Conservation (phyloP, 1,284 basidiomycete genomes). For the Taiwanofungus camphoratus region DNA sequence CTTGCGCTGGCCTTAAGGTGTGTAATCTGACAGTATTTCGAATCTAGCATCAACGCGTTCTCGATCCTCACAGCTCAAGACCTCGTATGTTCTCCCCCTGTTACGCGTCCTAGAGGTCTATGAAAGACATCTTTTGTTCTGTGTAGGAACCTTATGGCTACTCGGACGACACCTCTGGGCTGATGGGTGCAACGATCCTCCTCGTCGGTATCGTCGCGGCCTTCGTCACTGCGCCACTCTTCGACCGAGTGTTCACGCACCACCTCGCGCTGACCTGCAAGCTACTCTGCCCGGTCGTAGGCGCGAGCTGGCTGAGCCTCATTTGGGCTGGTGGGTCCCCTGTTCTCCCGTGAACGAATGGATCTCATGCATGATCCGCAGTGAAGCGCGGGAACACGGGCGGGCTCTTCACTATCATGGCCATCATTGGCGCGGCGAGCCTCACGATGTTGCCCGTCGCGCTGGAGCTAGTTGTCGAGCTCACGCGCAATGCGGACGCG, state of each 20-base stretch:
- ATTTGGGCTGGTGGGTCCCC: slow-evolving; percentile 65
- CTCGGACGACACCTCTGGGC: slow-evolving; percentile 52
- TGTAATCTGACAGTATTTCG: neutral
- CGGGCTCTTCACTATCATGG: slow-evolving; percentile 59
- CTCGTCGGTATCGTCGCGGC: slow-evolving; percentile 66
- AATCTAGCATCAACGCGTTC: slow-evolving; percentile 39
- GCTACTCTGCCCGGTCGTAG: slow-evolving; percentile 54
- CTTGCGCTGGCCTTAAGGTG: neutral
- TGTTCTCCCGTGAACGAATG: too few species aligned
- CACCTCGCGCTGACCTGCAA: slow-evolving; percentile 58
- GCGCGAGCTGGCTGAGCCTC: slow-evolving; percentile 58
- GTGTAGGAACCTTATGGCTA: slow-evolving; percentile 68
- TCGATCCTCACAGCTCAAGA: slow-evolving; percentile 62
- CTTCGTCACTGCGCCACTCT: slow-evolving; percentile 60
- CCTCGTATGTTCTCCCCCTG: slow-evolving; percentile 39
- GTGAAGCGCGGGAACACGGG: slow-evolving; percentile 55
- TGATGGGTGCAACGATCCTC: slow-evolving; percentile 64
- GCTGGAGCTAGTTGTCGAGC: slow-evolving; percentile 69
- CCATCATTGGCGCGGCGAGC: slow-evolving; percentile 57
- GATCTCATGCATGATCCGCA: too few species aligned
- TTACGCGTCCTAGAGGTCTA: neutral
- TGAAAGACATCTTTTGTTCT: neutral
- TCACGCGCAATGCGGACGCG: slow-evolving; percentile 71
- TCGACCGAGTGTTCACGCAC: slow-evolving; percentile 72
- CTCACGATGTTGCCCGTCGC: slow-evolving; percentile 67